Base-by-base conservation (phyloP, 495 filamentous ascomycete species). In the Cenococcum geophilum region DNA sequence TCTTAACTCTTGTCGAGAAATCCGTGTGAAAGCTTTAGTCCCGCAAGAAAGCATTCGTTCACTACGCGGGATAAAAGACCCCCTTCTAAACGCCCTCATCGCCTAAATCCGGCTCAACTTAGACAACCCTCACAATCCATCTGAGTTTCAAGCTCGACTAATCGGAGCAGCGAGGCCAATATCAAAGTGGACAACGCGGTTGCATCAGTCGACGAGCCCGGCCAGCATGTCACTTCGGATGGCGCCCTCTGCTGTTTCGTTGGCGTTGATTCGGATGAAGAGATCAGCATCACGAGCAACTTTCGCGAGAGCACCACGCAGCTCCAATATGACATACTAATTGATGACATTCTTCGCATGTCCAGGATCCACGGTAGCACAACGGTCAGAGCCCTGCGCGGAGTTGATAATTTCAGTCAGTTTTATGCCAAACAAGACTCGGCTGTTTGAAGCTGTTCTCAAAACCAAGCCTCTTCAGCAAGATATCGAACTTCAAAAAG, bases 281-380 rank as follows among this genome's bases (percentile, higher is more conserved):
- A 55, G 32, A 42, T 65, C 42, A 59, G 45, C 34, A 25, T 62
- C 4, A 4, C 11, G 5, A 40, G 48, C 18, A 21, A 32, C 12
- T 61, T 64, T 25, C 11, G 3, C n/a, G 62, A 61, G 6, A 64
- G 51, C 10, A 59, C 56, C 1, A 20, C 22, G 1, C n/a, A 18
- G 11, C n/a, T 64, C 4, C 27, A 43, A 8, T 16, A 20, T 37
- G 65, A 68, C 43, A 49, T 64, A 54, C 32, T 55, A 1, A 37
- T 68, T 12, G 65, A 68, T 27, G 65, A 61, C 9, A 21, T 68
- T 22, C 56, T 25, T 12, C 61, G 65, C 18, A n/a, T 36, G 9
- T 5, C 52, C 0, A 53, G 57, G n/a, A 50, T 16, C 23, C n/a
- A 36, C 57, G 22, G 27, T 2, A 10, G 40, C 20, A 59, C 4